These are phyloP conservation scores for Amphicarpaea edgeworthii DNA, from an alignment of 306 rosid species.

Conservation along the genomic window DNA sequence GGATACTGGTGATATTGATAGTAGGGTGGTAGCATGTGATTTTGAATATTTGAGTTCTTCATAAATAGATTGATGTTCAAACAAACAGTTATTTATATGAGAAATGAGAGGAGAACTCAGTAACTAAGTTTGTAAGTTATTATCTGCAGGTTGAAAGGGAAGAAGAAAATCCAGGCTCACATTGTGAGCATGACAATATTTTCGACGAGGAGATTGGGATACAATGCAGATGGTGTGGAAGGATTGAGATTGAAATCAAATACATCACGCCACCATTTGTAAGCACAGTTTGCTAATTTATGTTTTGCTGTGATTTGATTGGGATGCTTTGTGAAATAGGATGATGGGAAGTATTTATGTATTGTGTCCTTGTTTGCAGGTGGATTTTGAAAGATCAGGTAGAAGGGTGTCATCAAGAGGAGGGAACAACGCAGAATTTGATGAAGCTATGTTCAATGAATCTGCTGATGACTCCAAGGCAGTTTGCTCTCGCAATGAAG, in stretches of 20 bases:
- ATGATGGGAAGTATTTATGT: neutral
- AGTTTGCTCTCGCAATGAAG: slow-evolving; percentile 5
- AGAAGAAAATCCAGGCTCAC: neutral
- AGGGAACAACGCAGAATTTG: neutral
- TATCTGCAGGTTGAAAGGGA: slow-evolving; percentile 42
- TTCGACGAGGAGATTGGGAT: slow-evolving; percentile 45
- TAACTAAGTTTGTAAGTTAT: slow-evolving; percentile 7
- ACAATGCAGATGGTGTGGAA: slow-evolving; percentile 38
- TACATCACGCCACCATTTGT: slow-evolving; percentile 34
- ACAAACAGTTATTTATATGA: neutral
- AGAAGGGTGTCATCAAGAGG: neutral
- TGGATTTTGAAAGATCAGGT: slow-evolving; percentile 1
- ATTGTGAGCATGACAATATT: slow-evolving; percentile 32
- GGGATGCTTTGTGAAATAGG: neutral
- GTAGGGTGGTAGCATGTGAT: neutral
- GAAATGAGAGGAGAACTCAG: neutral
- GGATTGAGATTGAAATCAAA: slow-evolving; percentile 22
- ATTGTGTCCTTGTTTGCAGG: slow-evolving; percentile 26
- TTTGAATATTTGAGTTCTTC: neutral
- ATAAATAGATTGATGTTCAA: neutral
- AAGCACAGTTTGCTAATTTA: slow-evolving; percentile 20
- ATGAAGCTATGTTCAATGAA: slow-evolving; percentile 19
- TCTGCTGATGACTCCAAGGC: neutral
- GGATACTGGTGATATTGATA: neutral
- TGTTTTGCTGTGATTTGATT: neutral